Base-by-base conservation (phyloP, 257 asterid genomes). In the Fraxinus pennsylvanica region DNA sequence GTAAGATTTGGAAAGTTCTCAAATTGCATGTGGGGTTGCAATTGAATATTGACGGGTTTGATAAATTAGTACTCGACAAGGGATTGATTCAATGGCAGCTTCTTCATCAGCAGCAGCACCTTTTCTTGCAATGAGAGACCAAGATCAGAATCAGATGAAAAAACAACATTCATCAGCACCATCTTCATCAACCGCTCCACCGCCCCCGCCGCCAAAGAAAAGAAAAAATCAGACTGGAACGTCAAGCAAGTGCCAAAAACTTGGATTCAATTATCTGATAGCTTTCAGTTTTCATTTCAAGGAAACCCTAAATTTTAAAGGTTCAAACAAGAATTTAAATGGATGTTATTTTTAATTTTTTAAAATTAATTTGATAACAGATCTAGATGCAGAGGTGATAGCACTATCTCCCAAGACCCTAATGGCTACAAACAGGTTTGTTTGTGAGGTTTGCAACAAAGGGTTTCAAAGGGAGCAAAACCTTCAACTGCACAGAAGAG, bases 401-500 rank as follows among this genome's bases (percentile, higher is more conserved):
- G 96, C 95, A 2, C 89, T 91, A 27, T 92, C 97, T 3, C 97
- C 97, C 0, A 87, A 85, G 84, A 88, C 96, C 9, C 87, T 92
- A 77, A 92, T 92, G 97, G 95, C 97, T 0, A 91, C 93, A 50
- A 92, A 91, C 88, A 84, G 97, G 52, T 92, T 91, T 35, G 81
- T 91, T 5, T 91, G 96, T 69, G 96, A 92, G 66, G 97, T 92
- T 0, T 92, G 97, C 87, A 91, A 86, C 87, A 92, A 92, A 78
- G 97, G 97, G 15, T 92, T 92, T 66, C 97, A 92, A 41, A 75
- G 97, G 36, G 97, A 92, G 82, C 97, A 92, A 81, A 92, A 92
- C 47, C 91, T 92, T n/a, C 97, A 92, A 73, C 90, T 92, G 0
- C 97, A 92, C 84, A 71, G 96, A 74, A 82, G 97, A 71, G 97